Conservation (phyloP, 805 yeast genomes). For the Saccharomycopsis sp. region DNA sequence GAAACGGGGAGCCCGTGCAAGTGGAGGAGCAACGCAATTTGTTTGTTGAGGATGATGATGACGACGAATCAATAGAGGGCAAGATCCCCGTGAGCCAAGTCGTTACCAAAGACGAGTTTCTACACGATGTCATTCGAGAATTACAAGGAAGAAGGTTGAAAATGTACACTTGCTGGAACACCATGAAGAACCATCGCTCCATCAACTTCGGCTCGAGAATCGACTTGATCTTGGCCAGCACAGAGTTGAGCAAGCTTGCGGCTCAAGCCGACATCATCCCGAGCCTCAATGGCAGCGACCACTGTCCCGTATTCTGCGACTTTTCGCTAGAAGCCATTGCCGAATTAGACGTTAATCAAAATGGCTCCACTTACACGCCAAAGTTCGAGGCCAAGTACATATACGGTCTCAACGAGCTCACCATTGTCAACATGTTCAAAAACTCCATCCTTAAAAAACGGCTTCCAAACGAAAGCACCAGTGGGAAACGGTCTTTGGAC, state of each 20-base stretch:
- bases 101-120: constrained; percentile 31
- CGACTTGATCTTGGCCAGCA: constrained; percentile 58
- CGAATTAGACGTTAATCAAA: constrained; percentile 12
- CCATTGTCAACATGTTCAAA: constrained; percentile 20
- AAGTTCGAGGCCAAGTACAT: constrained; percentile 46
- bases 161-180: constrained; percentile 91
- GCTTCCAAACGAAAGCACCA: too few relatives aligned
- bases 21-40: constrained; percentile 1
- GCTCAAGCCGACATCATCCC: constrained; percentile 51
- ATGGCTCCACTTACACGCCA: constrained; percentile 24
- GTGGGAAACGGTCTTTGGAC: too few relatives aligned
- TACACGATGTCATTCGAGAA: constrained; percentile 52
- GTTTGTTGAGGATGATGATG: constrained; percentile 20
- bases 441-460: constrained; percentile 13
- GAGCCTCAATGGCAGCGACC: constrained; percentile 77
- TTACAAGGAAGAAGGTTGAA: constrained; percentile 44
- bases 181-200: constrained; percentile 64
- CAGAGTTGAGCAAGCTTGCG: constrained; percentile 28
- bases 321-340: constrained; percentile 28
- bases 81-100: constrained; percentile 22
- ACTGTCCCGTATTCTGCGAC: constrained; percentile 83
- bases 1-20: constrained; percentile 9
- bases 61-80: constrained; percentile 7
- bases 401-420: constrained; percentile 31
- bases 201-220: constrained; percentile 82